Conservation (phyloP, 2,329 filamentous ascomycete species). For the Pestalotiopsis sp. region DNA sequence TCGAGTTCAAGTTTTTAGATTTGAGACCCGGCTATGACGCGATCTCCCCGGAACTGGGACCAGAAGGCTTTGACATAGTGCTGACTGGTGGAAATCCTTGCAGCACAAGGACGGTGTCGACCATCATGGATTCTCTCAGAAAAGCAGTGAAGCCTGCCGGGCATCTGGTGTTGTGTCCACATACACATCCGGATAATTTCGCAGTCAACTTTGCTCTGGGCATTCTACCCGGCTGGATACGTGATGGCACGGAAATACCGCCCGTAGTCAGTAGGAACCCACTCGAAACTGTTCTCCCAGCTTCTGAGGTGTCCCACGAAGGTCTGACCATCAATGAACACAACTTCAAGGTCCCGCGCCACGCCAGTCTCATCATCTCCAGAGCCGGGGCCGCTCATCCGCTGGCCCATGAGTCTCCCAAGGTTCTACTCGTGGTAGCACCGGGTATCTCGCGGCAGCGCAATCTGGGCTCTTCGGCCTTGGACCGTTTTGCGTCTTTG, state of each 20-base stretch:
- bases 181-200: constrained; percentile 11
- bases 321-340: too few species aligned
- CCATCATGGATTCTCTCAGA: constrained; percentile 21
- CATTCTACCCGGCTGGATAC: constrained; percentile 10
- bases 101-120: constrained; percentile 21
- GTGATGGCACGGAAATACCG: background rate
- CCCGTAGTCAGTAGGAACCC: constrained; percentile 10
- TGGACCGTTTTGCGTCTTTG: too few species aligned
- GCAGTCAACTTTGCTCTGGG: constrained; percentile 2
- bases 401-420: too few species aligned
- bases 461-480: too few species aligned
- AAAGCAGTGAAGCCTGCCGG: constrained; percentile 24
- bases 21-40: constrained; percentile 17
- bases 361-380: too few species aligned
- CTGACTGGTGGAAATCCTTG: constrained; percentile 21
- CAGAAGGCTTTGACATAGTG: constrained; percentile 5
- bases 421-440: too few species aligned
- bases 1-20: constrained; percentile 22
- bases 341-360: too few species aligned
- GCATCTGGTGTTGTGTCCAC: constrained; percentile 16
- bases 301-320: too few species aligned
- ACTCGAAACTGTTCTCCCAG: constrained; percentile 4
- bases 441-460: constrained; percentile 17
- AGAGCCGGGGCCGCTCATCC: too few species aligned
- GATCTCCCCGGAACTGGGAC: background rate